Evolutionary conservation across 108 stramenopile genomes (phyloP), one percentile per base, ranked within the genome.

Genomic region (Bacterosira constricta): DNA sequence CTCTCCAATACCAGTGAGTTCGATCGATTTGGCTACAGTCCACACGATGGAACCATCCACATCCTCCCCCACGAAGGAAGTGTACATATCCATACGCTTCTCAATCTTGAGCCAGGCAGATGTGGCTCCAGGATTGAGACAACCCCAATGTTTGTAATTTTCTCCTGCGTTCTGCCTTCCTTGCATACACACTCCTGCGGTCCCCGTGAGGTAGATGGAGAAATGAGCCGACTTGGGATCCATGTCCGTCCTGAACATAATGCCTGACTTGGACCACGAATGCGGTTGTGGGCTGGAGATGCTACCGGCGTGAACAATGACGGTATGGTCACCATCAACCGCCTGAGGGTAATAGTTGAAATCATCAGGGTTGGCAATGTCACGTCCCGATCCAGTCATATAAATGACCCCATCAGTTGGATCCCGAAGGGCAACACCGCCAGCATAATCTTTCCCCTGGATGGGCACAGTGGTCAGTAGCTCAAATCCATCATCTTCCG

Each of bases 41-140:
- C 71, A 73, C 1, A 61, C 38, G 51, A 73, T 63, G 51, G 13
- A 30, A n/a, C 71, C 71, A 29, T 25, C 51, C 21, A 18, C 71
- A 30, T 37, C 51, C 23, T 73, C 61, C 10, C 71, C 71, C 1
- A 23, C 20, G 35, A 54, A 73, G 29, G 61, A 55, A 15, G 62
- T 54, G 52, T 39, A 54, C 4, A 39, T 54, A 47, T 63, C 26
- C 27, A 63, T 41, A 23, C 71, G 71, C 38, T 73, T 73, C 36
- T 73, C 71, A 39, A 73, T 30, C 50, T 73, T 73, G 61, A 73
- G 20, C 71, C 71, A 73, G 9, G 62, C 36, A 1, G 31, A 18
- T 18, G 25, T 32, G 12, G 49, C 47, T 50, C 32, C 30, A 38
- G 12, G 5, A 25, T 39, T 11, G 11, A 38, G 13, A 31, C 70